Evolutionary conservation across 2,329 filamentous ascomycete genomes (phyloP), one percentile per base, ranked within the genome.

Genomic region (Paracorniculantispora psalliotae): DNA sequence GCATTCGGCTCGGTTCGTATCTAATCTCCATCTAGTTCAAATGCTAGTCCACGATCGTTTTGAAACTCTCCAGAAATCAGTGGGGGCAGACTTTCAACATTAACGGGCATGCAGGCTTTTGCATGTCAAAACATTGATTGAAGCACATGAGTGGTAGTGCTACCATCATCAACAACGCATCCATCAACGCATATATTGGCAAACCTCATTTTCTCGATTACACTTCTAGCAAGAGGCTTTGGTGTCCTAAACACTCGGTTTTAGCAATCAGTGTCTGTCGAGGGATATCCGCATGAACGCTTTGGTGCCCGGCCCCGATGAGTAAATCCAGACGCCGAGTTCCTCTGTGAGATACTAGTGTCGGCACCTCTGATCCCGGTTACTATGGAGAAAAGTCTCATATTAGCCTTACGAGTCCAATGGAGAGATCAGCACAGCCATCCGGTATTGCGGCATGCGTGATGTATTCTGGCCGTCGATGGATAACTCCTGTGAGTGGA

Each of bases 91-190:
- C 89, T 0, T 93, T 96, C 75, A 80, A 91, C 72, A 90, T 86
- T 50, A 96, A 94, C 75, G 92, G 94, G 67, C 88, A 93, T 72
- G 82, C 88, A 3, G 88, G 85, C 77, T 94, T 92, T 79, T 93
- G 86, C 75, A 78, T 93, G 37, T 81, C 89, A 61, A 94, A 94
- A 72, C 91, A 92, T 68, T 75, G 81, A 13, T 78, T 94, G 12
- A 85, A 85, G 0, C 87, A 92, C 72, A 89, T 94, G 85, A 82
- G 84, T 68, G 71, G 73, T n/a, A 90, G 91, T 37, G 81, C 84
- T 59, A 86, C 84, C 26, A 91, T 96, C 71, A 91, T 96, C 80
- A 94, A 93, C 77, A 92, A 91, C 69, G 86, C 89, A 47, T 92
- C 88, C 33, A 87, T 94, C 70, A 93, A 93, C 71, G 89, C 87